Conservation (phyloP, 2,329 filamentous ascomycete species). For the Monilinia polystroma region DNA sequence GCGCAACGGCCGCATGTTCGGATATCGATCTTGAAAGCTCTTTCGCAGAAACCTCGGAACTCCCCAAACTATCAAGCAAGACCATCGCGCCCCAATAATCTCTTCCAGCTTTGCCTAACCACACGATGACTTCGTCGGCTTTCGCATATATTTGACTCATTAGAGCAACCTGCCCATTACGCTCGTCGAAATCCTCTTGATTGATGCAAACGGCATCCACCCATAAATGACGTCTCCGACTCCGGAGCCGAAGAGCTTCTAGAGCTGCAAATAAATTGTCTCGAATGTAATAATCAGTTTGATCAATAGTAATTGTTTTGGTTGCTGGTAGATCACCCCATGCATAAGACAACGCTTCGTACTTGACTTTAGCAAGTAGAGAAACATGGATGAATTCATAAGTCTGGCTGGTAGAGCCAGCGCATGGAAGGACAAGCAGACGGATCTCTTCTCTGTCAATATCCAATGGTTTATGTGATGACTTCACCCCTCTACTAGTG, state of each 20-base stretch:
- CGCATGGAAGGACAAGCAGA: conserved; percentile 13
- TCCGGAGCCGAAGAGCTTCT: conserved; percentile 1
- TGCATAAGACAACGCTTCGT: conserved; percentile 25
- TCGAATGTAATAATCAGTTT: conserved; percentile 9
- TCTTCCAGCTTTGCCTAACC: conserved; percentile 18
- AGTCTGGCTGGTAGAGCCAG: background rate
- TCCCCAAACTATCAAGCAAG: conserved; percentile 17
- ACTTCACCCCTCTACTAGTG: background rate
- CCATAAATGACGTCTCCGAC: conserved; percentile 19
- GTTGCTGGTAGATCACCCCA: conserved; percentile 20
- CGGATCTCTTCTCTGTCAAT: conserved; percentile 15
- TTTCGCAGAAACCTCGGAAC: conserved; percentile 5
- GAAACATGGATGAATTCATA: conserved; percentile 24
- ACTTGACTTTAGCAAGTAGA: conserved; percentile 18
- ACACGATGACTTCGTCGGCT: conserved; percentile 17
- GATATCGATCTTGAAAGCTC: conserved; percentile 13
- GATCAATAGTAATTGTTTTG: conserved; percentile 12
- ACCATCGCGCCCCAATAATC: conserved; percentile 23
- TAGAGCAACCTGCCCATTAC: conserved; percentile 19
- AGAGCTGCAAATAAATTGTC: conserved; percentile 19
- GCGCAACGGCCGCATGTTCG: conserved; percentile 8
- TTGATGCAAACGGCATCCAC: conserved; percentile 23
- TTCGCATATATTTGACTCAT: conserved; percentile 21
- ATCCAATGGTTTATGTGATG: conserved; percentile 9
- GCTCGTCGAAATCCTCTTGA: conserved; percentile 21